These are phyloP conservation scores for Sanghuangporus baumii DNA, from an alignment of 1,284 basidiomycete genomes.

Conservation along the genomic window DNA sequence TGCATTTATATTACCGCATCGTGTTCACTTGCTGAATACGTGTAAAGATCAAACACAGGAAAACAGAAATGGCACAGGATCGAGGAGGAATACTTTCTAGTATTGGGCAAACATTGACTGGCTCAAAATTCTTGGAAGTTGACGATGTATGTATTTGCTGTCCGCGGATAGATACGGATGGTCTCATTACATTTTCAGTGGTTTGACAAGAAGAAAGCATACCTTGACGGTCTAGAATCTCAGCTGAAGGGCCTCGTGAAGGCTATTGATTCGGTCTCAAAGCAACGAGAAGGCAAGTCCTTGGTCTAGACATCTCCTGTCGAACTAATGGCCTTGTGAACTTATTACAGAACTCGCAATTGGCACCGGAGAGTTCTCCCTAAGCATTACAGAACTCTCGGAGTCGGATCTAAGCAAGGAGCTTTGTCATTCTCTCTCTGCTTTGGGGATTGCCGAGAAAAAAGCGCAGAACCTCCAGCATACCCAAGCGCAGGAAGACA, in stretches of 20 bases:
- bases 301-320: neutral
- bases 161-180: neutral
- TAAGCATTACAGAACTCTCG: constrained; percentile 59
- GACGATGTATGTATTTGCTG: constrained; percentile 65
- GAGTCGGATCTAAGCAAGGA: constrained; percentile 72
- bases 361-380: constrained; percentile 68
- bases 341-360: constrained; percentile 53
- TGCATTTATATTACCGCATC: neutral
- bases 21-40: neutral
- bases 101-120: constrained; percentile 74
- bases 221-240: constrained; percentile 86
- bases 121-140: constrained; percentile 85
- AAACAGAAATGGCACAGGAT: constrained; percentile 69
- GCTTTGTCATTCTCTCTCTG: constrained; percentile 60
- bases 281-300: constrained; percentile 62
- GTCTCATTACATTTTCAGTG: constrained; percentile 45
- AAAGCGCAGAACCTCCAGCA: constrained; percentile 67
- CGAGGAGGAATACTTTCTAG: constrained; percentile 74
- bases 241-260: constrained; percentile 85
- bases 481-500: constrained; percentile 72
- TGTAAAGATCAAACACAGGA: constrained; percentile 78
- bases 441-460: constrained; percentile 68
- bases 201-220: constrained; percentile 86
- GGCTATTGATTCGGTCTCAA: constrained; percentile 77
- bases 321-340: neutral